Evolutionary conservation across 345 rosid species (phyloP), one percentile per base, ranked within the genome.

Genomic region (Alliaria petiolata): DNA sequence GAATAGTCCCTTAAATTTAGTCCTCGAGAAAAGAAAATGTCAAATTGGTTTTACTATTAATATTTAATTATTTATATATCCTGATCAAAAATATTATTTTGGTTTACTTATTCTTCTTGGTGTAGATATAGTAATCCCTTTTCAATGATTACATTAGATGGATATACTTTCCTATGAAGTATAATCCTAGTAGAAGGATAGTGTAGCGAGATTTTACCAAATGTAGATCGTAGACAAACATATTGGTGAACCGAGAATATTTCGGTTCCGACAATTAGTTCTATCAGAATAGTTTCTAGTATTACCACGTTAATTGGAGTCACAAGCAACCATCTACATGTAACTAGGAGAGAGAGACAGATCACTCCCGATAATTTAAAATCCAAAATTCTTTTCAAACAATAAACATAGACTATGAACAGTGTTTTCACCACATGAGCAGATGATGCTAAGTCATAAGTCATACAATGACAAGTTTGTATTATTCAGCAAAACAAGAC

Each of bases 391-490:
- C 25, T 34, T 59, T 16, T 59, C 58, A 58, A 59, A 19, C 9
- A 59, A 69, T 57, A 22, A 46, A 57, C 63, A 54, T 6, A 43
- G 34, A 38, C 43, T 61, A 61, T 61, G 25, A 19, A 70, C 61
- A 70, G 7, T 61, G 35, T 39, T 7, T 71, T 52, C 62, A 52
- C 76, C 76, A 51, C 34, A 34, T n/a, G 62, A 20, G 35, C 62
- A 31, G 54, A 71, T 31, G 44, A n/a, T n/a, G n/a, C 63, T 71
- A 62, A 36, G 77, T 57, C n/a, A n/a, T n/a, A n/a, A n/a, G n/a
- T n/a, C 71, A 73, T 65, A 73, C 66, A 73, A 47, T 73, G 66
- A 65, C 77, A 57, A 57, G 77, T 57, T 65, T 56, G 72, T 74
- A 65, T 74, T 74, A 74, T 74, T 74, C 78, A 49, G 61, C 53